Percentiles rank a stretch among this genome's conserved stretches.
Conservation (phyloP, 768 basidiomycete species). For the Kondoa malvinella region DNA sequence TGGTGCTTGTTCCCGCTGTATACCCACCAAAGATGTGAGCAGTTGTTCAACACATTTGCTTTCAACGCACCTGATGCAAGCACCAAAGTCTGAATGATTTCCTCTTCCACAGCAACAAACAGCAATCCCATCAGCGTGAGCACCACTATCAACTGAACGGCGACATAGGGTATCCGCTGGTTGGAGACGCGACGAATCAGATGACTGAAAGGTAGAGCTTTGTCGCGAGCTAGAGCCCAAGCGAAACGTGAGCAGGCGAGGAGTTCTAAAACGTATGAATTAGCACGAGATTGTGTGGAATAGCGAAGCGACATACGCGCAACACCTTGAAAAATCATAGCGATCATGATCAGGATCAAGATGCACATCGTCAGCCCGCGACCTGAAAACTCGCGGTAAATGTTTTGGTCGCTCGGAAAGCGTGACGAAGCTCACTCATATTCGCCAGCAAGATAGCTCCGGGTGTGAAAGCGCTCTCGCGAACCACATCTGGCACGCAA, state of each 20-base stretch:
- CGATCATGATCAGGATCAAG: slow-evolving; percentile 24
- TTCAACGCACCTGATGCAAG: slow-evolving; percentile 32
- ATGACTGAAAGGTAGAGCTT: slow-evolving; percentile 33
- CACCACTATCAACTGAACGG: slow-evolving; percentile 31
- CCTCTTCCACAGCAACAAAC: slow-evolving; percentile 27
- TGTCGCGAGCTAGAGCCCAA: slow-evolving; percentile 34
- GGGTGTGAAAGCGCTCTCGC: neutral
- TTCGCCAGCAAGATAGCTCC: neutral
- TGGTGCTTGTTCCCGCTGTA: neutral
- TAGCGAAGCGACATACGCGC: slow-evolving; percentile 18
- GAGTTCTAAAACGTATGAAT: slow-evolving; percentile 17
- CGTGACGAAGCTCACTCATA: slow-evolving; percentile 4
- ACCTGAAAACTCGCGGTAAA: neutral
- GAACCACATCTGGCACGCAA: neutral
- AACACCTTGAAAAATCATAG: slow-evolving; percentile 30
- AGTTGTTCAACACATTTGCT: slow-evolving; percentile 29
- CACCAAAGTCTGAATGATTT: slow-evolving; percentile 30
- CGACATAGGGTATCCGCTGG: slow-evolving; percentile 29
- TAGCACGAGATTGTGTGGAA: neutral
- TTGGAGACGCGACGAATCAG: slow-evolving; percentile 29
- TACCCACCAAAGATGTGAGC: neutral
- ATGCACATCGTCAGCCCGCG: slow-evolving; percentile 26
- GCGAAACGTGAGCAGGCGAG: slow-evolving; percentile 35
- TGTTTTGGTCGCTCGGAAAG: neutral
- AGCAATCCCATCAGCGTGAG: slow-evolving; percentile 29